These are phyloP conservation scores for Musa itinerans DNA, from an alignment of 176 grass and related monocot species.

Conservation along the genomic window DNA sequence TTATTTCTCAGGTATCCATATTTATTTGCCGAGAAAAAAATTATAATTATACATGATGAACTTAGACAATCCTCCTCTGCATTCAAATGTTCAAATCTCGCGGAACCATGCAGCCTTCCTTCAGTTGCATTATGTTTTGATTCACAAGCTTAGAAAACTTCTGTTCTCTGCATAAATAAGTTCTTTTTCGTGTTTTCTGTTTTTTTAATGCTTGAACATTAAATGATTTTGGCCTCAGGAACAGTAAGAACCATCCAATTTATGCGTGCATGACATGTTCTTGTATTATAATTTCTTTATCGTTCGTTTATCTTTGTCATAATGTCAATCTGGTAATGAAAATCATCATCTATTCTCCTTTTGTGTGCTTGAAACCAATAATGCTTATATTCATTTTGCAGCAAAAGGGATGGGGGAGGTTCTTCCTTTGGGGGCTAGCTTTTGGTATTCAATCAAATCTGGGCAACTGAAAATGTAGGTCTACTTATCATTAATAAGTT, in stretches of 20 bases:
- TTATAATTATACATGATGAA: too few relatives aligned
- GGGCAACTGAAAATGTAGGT: not conserved
- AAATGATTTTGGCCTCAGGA: not conserved
- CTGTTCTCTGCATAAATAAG: too few relatives aligned
- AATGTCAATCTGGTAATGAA: not conserved
- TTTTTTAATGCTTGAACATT: not conserved
- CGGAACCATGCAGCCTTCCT: too few relatives aligned
- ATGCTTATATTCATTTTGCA: not conserved
- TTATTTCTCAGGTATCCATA: too few relatives aligned
- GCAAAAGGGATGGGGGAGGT: not conserved
- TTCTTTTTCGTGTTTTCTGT: not conserved
- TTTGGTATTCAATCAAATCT: not conserved
- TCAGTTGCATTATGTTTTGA: too few relatives aligned
- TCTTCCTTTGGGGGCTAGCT: not conserved
- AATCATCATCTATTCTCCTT: not conserved
- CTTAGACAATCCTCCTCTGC: too few relatives aligned
- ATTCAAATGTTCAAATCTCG: too few relatives aligned
- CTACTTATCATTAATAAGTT: not conserved
- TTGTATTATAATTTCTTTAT: too few relatives aligned
- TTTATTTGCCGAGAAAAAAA: too few relatives aligned
- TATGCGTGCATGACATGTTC: too few relatives aligned
- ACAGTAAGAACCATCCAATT: constrained; percentile 6
- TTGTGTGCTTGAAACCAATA: not conserved
- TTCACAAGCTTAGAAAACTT: too few relatives aligned
- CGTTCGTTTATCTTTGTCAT: not conserved